Base-by-base conservation (phyloP, 306 rosid species). In the Herpetospermum pedunculosum region DNA sequence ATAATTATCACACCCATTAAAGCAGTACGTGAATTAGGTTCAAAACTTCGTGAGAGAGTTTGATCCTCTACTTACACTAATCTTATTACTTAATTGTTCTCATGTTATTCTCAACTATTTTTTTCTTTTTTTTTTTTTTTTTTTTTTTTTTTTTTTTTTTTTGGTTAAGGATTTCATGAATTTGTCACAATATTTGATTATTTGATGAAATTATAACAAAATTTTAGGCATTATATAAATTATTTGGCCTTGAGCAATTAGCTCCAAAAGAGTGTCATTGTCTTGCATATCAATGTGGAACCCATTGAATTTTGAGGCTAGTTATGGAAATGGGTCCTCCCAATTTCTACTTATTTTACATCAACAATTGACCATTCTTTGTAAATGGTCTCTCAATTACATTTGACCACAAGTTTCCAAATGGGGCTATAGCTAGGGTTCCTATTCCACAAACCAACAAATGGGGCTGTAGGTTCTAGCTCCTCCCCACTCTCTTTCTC, bases 281-380 rank as follows among this genome's bases (percentile, higher is more conserved):
- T 77, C 79, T 78, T 79, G 68, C 75, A 73, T 46, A 82, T 85
- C 84, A 19, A 32, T 55, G 84, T 37, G 84, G 91, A 63, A 60
- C 85, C 87, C 85, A 80, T 78, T 44, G 72, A 54, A 65, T 69
- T 52, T 77, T 78, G 54, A 80, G 72, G 76, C 77, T 72, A 74
- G 82, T 68, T 79, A 69, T 75, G 83, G 68, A 69, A 59, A 59
- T 60, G 85, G 88, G 89, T 63, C 88, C 87, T 72, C 63, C 18
- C 73, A 57, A 72, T 26, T 59, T 72, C 80, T 1, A 60, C 79
- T 72, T 28, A 64, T 38, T 73, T 43, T 53, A 72, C 73, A 40
- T 72, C 43, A 11, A 38, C 18, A 34, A 70, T n/a, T 76, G 78
- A 65, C 55, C 75, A 75, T 54, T 48, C 79, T 71, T 75, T 77